These are phyloP conservation scores for Thalassiosira livingstoniorum DNA, from an alignment of 352 stramenopile genomes.

Conservation along the genomic window DNA sequence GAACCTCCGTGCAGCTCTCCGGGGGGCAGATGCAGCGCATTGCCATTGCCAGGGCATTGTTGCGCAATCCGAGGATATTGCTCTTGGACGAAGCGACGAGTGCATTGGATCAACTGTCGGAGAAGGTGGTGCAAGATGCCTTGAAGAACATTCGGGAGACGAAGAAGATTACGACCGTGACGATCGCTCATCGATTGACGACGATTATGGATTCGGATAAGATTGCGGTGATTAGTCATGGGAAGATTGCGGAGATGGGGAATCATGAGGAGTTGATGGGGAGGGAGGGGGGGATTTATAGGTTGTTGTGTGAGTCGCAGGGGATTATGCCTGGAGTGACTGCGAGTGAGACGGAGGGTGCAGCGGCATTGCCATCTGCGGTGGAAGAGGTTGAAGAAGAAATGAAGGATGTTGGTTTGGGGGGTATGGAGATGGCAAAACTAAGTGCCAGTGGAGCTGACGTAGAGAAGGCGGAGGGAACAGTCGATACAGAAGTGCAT, in stretches of 20 bases:
- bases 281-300: constrained; percentile 68
- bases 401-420: no score
- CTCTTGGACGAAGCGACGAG: constrained; percentile 71
- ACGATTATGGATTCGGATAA: constrained; percentile 85
- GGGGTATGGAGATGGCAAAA: no score
- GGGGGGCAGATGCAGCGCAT: constrained; percentile 92
- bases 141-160: constrained; percentile 81
- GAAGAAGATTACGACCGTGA: constrained; percentile 48
- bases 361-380: no score
- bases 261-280: constrained; percentile 87
- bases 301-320: constrained; percentile 52
- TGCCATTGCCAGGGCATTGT: constrained; percentile 91
- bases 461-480: not conserved
- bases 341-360: not conserved
- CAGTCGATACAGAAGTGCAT: not conserved
- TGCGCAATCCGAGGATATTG: constrained; percentile 87
- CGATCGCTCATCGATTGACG: constrained; percentile 88
- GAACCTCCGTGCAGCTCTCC: constrained; percentile 88
- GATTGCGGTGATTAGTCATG: constrained; percentile 64
- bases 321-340: constrained; percentile 37
- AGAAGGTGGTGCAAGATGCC: constrained; percentile 87
- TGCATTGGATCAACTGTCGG: constrained; percentile 84
- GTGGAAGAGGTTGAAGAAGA: no score
- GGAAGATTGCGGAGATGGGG: constrained; percentile 86
- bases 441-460: no score